A percentile compares a stretch with the other conserved stretches of the same genome.
These are phyloP conservation scores for Annulohypoxylon stygium DNA, from an alignment of 495 filamentous ascomycete genomes.

Conservation along the genomic window DNA sequence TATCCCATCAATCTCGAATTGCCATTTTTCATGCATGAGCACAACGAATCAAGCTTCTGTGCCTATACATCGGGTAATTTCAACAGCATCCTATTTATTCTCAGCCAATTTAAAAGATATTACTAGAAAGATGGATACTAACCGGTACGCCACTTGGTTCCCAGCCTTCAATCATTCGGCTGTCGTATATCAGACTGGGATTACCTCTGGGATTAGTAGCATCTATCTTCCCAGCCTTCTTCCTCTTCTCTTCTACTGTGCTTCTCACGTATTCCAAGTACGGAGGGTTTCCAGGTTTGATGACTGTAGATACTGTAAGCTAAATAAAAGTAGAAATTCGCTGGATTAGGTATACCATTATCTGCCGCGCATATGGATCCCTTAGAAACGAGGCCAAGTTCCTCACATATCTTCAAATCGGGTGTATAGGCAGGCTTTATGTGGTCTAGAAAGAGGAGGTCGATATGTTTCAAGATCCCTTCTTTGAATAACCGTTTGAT, in stretches of 20 bases:
- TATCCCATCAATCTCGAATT: no score
- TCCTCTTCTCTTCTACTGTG: slow-evolving; percentile 64
- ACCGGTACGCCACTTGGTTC: slow-evolving; percentile 73
- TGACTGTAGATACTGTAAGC: slow-evolving; percentile 51
- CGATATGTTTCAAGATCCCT: slow-evolving; percentile 68
- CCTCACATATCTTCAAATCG: slow-evolving; percentile 80
- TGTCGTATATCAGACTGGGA: slow-evolving; percentile 77
- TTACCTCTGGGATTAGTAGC: slow-evolving; percentile 67
- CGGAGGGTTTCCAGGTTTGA: slow-evolving; percentile 79
- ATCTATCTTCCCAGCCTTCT: slow-evolving; percentile 51
- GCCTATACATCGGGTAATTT: slow-evolving; percentile 75
- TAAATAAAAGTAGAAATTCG: background rate
- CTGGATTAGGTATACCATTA: slow-evolving; percentile 60
- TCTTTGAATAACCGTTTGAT: slow-evolving; percentile 66
- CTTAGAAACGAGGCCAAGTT: slow-evolving; percentile 69
- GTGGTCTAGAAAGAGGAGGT: slow-evolving; percentile 81
- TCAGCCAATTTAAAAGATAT: slow-evolving; percentile 28
- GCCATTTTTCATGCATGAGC: no score
- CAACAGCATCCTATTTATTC: slow-evolving; percentile 72
- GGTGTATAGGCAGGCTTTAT: slow-evolving; percentile 77
- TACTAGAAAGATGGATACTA: slow-evolving; percentile 43
- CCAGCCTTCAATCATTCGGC: slow-evolving; percentile 72
- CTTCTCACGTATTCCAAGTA: slow-evolving; percentile 76
- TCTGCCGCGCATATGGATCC: slow-evolving; percentile 77
- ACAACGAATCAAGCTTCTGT: slow-evolving; percentile 25